These are phyloP conservation scores for Drechslerella coelobrocha DNA, from an alignment of 2,329 filamentous ascomycete species.

Conservation along the genomic window DNA sequence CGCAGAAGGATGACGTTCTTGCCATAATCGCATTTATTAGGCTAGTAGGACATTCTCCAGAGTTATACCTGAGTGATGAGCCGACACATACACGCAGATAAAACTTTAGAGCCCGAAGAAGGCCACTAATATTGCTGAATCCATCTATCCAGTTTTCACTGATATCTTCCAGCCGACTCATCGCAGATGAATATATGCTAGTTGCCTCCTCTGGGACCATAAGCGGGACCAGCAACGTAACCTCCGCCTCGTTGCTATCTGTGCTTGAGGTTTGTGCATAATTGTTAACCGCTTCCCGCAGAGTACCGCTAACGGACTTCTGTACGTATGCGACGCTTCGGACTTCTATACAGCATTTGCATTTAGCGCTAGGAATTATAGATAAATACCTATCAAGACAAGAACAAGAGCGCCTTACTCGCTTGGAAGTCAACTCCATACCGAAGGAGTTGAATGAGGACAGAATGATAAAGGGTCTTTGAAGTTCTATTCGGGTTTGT, in stretches of 20 bases:
- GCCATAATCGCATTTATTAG: slow-evolving; percentile 46
- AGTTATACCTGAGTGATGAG: slow-evolving; percentile 1
- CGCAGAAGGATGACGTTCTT: slow-evolving; percentile 36
- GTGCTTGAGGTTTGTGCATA: slow-evolving; percentile 1
- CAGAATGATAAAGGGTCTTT: background rate
- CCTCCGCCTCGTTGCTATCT: slow-evolving; percentile 10
- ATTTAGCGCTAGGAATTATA: too few species aligned
- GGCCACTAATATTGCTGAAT: slow-evolving; percentile 26
- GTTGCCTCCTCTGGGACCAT: slow-evolving; percentile 15
- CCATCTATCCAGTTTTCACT: slow-evolving; percentile 47
- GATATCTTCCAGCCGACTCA: slow-evolving; percentile 41
- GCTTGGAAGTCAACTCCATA: slow-evolving; percentile 12
- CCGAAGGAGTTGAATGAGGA: slow-evolving; percentile 18
- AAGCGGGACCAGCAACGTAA: slow-evolving; percentile 18
- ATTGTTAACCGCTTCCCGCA: background rate
- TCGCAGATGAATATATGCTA: slow-evolving; percentile 22
- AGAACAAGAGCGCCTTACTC: slow-evolving; percentile 14
- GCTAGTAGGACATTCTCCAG: slow-evolving; percentile 12
- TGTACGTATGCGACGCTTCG: too few species aligned
- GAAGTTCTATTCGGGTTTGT: background rate
- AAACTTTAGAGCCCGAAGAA: slow-evolving; percentile 26
- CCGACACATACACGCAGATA: slow-evolving; percentile 31
- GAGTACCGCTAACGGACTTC: slow-evolving; percentile 15
- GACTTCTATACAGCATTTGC: slow-evolving; percentile 13
- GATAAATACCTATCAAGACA: too few species aligned